Percentiles rank a stretch among this genome's conserved stretches.
Conservation (phyloP, 2,329 filamentous ascomycete genomes). For the Thermothelomyces thermophilus region DNA sequence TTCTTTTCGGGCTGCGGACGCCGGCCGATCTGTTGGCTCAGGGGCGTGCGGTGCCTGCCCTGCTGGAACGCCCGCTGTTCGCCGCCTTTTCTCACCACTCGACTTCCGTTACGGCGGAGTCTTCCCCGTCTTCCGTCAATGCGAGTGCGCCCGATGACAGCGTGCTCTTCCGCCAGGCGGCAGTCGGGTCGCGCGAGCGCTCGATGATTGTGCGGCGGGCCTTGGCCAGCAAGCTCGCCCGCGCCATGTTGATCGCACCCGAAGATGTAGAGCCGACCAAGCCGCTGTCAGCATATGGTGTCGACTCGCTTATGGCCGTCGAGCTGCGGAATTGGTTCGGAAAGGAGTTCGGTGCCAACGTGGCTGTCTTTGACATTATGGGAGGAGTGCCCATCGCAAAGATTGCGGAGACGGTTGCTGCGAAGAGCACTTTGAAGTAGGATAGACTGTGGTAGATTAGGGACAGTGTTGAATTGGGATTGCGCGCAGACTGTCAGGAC, state of each 20-base stretch:
- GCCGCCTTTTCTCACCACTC: neutral
- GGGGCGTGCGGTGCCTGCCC: neutral
- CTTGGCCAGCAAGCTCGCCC: constrained; percentile 9
- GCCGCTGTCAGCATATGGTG: constrained; percentile 19
- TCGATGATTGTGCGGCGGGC: neutral
- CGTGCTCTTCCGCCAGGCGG: constrained; percentile 2
- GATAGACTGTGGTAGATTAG: too few species aligned
- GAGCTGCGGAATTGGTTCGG: constrained; percentile 35
- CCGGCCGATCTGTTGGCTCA: neutral
- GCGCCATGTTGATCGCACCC: constrained; percentile 1
- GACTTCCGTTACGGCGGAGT: too few species aligned
- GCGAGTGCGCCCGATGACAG: neutral
- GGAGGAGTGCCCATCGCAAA: neutral
- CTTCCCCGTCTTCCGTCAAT: neutral
- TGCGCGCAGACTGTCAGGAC: too few species aligned
- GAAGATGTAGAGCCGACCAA: constrained; percentile 16
- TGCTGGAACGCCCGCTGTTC: neutral
- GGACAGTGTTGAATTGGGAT: too few species aligned
- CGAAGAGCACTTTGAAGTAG: neutral
- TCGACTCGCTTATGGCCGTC: constrained; percentile 30
- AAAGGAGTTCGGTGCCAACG: neutral
- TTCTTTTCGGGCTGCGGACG: constrained; percentile 5
- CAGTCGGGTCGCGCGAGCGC: neutral
- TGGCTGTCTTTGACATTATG: neutral
- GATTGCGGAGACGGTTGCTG: neutral